Conservation (phyloP, 805 yeast species). For the Wickerhamiella shivajii region DNA sequence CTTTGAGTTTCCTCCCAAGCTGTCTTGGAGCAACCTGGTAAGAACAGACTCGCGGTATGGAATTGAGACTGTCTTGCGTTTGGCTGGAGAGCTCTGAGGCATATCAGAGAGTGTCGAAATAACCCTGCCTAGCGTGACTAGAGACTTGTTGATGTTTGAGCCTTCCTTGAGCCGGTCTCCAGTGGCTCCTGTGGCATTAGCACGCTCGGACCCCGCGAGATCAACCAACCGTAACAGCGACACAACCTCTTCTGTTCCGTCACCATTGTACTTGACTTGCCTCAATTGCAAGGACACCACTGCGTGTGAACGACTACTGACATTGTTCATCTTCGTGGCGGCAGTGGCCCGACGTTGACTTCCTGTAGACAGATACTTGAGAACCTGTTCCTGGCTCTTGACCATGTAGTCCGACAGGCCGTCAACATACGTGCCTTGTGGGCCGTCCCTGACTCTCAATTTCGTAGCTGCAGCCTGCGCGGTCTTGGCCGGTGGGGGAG, state of each 20-base stretch:
- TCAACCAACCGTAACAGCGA: slow-evolving; percentile 61
- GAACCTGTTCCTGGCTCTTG: slow-evolving; percentile 35
- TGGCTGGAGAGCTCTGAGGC: slow-evolving; percentile 7
- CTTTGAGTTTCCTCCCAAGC: slow-evolving; percentile 73
- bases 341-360: slow-evolving; percentile 50
- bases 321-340: slow-evolving; percentile 55
- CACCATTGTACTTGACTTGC: slow-evolving; percentile 34
- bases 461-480: slow-evolving; percentile 12
- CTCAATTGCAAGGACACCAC: slow-evolving; percentile 48
- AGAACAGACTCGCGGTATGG: slow-evolving; percentile 65
- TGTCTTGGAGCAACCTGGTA: slow-evolving; percentile 63
- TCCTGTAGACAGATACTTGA: slow-evolving; percentile 36
- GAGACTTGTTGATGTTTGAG: slow-evolving; percentile 57
- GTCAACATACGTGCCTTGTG: slow-evolving; percentile 61
- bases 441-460: slow-evolving; percentile 50
- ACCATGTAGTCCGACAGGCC: slow-evolving; percentile 41
- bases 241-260: slow-evolving; percentile 30
- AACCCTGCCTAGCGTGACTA: slow-evolving; percentile 66
- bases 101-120: slow-evolving; percentile 34
- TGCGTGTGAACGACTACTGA: slow-evolving; percentile 70
- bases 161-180: slow-evolving; percentile 55
- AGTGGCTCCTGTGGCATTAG: slow-evolving; percentile 44
- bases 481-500: slow-evolving; percentile 8
- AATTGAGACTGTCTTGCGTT: slow-evolving; percentile 25
- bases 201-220: slow-evolving; percentile 71